phyloP scores from a whole-genome alignment of 306 rosid species.

The Cicer cuneatum region DNA sequence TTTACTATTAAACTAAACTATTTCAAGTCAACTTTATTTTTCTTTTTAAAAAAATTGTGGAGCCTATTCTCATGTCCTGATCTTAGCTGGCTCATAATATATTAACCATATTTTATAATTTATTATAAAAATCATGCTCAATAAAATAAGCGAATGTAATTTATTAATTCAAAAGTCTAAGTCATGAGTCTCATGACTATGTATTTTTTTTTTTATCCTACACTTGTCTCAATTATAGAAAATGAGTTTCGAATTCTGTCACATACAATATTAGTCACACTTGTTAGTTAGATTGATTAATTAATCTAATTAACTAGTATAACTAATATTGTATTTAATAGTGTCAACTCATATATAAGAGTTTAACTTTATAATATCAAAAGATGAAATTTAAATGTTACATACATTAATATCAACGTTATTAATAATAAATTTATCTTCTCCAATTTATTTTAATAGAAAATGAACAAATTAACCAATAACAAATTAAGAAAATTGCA shows the following conservation, averaged over 20 bases:
- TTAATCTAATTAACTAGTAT: no score
- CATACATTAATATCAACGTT: no score
- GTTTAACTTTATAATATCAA: no score
- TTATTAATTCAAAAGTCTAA: background rate
- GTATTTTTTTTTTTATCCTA: background rate
- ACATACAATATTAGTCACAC: no score
- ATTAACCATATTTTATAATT: background rate
- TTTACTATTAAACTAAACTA: background rate
- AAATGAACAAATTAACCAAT: slow-evolving; percentile 22
- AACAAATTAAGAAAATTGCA: slow-evolving; percentile 6
- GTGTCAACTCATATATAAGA: no score
- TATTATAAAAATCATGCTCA: background rate
- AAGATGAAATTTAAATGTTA: no score
- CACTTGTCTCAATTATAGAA: background rate
- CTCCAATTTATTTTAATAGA: background rate
- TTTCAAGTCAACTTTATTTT: slow-evolving; percentile 19
- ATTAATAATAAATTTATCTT: no score
- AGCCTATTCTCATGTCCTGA: background rate
- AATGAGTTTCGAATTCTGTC: background rate
- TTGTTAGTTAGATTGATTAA: no score
- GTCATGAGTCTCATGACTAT: background rate
- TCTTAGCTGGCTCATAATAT: slow-evolving; percentile 37
- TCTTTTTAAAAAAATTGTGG: background rate
- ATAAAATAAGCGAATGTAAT: slow-evolving; percentile 1
- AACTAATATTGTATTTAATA: no score